A percentile compares a stretch with the other conserved stretches of the same genome.
Conservation (phyloP, 2,329 filamentous ascomycete species). For the Tolypocladium cylindrosporum region DNA sequence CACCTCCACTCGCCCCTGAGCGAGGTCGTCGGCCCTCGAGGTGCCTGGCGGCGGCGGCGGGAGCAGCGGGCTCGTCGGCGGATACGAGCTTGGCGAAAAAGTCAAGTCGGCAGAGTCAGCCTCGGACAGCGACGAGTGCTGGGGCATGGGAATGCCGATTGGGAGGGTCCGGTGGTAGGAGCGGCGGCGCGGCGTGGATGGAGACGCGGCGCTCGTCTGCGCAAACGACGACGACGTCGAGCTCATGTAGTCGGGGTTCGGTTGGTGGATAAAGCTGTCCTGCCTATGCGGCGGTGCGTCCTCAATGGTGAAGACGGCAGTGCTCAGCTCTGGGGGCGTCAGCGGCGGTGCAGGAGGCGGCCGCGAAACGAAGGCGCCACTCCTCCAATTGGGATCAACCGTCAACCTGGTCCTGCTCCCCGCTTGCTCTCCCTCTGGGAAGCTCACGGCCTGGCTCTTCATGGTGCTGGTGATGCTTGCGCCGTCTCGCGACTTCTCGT, state of each 20-base stretch:
- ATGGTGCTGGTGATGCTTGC: slow-evolving; percentile 1
- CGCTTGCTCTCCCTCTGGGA: slow-evolving; percentile 5
- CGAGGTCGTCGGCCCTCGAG: slow-evolving; percentile 9
- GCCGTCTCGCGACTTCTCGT: slow-evolving; percentile 12
- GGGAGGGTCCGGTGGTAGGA: slow-evolving; percentile 33
- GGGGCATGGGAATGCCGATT: slow-evolving; percentile 19
- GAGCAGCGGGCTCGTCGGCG: slow-evolving; percentile 34
- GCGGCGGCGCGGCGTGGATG: slow-evolving; percentile 25
- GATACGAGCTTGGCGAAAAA: slow-evolving; percentile 39
- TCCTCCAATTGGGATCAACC: slow-evolving; percentile 16
- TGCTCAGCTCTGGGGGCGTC: slow-evolving; percentile 35
- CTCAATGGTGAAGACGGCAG: slow-evolving; percentile 32
- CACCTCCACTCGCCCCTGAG: slow-evolving; percentile 21
- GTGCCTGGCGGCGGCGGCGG: slow-evolving; percentile 33
- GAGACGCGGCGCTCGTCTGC: slow-evolving; percentile 15
- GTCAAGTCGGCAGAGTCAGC: slow-evolving; percentile 16
- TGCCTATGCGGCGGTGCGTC: slow-evolving; percentile 17
- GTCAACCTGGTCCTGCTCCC: slow-evolving; percentile 8
- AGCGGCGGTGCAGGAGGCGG: slow-evolving; percentile 37
- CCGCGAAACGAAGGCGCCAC: slow-evolving; percentile 20
- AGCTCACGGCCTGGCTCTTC: slow-evolving; percentile 1
- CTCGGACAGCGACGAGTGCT: slow-evolving; percentile 10
- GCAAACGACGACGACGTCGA: slow-evolving; percentile 19
- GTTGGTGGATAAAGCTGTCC: slow-evolving; percentile 34
- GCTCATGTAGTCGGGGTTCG: slow-evolving; percentile 38